Evolutionary conservation across 2,329 filamentous ascomycete genomes (phyloP).

Genomic region (Aspergillus costaricaensis): DNA sequence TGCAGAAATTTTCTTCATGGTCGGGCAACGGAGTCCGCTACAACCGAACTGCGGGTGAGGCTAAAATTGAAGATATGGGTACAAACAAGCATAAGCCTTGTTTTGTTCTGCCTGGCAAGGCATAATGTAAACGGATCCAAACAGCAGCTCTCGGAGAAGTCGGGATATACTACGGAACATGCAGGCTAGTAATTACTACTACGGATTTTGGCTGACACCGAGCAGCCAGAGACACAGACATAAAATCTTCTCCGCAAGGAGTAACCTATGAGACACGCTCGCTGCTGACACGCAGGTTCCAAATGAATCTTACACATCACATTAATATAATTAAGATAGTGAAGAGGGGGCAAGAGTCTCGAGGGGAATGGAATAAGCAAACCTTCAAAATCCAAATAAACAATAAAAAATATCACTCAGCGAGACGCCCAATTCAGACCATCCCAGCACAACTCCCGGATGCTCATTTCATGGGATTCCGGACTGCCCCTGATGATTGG

Average conservation of each 20-base stretch:
- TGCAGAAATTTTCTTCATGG: constrained; percentile 10
- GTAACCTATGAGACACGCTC: neutral
- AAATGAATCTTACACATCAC: neutral
- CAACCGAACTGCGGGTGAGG: constrained; percentile 1
- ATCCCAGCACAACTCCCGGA: neutral
- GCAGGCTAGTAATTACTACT: neutral
- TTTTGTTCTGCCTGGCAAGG: neutral
- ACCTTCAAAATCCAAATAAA: neutral
- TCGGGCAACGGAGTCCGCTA: constrained; percentile 6
- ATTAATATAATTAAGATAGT: neutral
- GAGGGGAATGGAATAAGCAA: neutral
- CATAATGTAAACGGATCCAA: neutral
- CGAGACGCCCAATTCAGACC: constrained; percentile 6
- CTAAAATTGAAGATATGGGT: neutral
- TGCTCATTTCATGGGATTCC: constrained; percentile 5
- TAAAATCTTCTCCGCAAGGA: neutral
- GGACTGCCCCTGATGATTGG: constrained; percentile 23
- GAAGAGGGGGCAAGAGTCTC: no score
- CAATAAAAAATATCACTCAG: constrained; percentile 1
- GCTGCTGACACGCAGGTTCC: neutral
- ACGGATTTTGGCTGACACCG: neutral
- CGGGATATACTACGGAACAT: neutral
- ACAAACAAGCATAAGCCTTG: no score
- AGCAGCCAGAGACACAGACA: neutral
- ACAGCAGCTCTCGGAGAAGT: neutral